Conservation (phyloP, 129 eudicot species). For the Dittrichia graveolens region DNA sequence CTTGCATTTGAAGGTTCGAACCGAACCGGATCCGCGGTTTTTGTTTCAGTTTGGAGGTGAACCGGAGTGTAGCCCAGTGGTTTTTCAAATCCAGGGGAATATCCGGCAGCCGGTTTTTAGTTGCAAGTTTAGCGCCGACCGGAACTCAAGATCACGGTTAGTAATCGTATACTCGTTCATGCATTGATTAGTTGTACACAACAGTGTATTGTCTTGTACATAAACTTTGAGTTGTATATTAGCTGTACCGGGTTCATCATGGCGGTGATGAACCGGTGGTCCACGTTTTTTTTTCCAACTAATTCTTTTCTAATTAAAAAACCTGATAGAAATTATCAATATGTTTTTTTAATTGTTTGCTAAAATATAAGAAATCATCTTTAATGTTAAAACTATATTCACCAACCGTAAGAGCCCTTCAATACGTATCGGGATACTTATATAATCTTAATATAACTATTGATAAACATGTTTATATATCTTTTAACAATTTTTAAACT, state of each 20-base stretch:
- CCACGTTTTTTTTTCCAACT: constrained; percentile 18
- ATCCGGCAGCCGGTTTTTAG: constrained; percentile 95
- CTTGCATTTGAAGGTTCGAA: constrained; percentile 65
- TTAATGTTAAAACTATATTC: too few species aligned
- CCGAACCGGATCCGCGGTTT: constrained; percentile 90
- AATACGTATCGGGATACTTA: too few species aligned
- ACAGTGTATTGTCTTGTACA: neutral
- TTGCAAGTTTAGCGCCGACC: constrained; percentile 88
- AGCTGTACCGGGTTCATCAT: constrained; percentile 24
- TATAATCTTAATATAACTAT: neutral
- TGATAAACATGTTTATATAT: neutral
- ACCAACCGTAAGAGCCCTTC: too few species aligned
- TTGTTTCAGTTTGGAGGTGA: constrained; percentile 95
- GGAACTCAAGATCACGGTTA: constrained; percentile 86
- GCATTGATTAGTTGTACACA: constrained; percentile 14
- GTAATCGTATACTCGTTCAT: constrained; percentile 31
- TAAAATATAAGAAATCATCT: too few species aligned
- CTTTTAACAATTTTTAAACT: too few species aligned
- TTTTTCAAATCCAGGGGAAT: constrained; percentile 88
- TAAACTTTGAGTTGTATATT: constrained; percentile 22
- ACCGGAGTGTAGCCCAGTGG: constrained; percentile 94
- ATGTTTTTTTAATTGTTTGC: neutral
- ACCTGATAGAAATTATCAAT: neutral
- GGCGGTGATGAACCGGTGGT: constrained; percentile 22
- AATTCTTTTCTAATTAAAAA: neutral